Base-by-base conservation (phyloP, 768 basidiomycete genomes). In the Baorangia bicolor region DNA sequence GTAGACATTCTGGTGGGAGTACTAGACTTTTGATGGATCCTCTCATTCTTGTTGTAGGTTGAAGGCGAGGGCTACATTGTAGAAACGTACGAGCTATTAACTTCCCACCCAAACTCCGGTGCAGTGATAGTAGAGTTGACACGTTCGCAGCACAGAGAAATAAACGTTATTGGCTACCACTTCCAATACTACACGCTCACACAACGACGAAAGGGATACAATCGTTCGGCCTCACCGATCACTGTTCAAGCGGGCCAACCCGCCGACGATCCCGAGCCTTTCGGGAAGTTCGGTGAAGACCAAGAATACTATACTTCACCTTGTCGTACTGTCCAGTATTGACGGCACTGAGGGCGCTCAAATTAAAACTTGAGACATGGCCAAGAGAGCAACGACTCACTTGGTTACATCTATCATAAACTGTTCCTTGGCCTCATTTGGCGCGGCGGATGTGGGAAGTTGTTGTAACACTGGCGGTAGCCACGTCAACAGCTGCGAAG, bases 241-340 rank as follows among this genome's bases (percentile, higher is more conserved):
- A 70, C 57, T 67, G 64, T 34, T 72, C 66, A 21, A 71, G 42
- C 42, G 66, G 68, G 23, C 61, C 51, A 37, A 71, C 68, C 42
- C 78, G 71, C 59, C 81, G 70, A 67, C 90, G 78, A 53, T 90
- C 89, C 31, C 87, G 81, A 51, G 84, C 80, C 69, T 89, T 90
- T 44, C 88, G 78, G 27, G 90, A 88, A 7, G 85, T 81, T 51
- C 92, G 79, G 67, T 90, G 87, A 42, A 94, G 76, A 28, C 74
- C 63, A 38, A 88, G 73, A 57, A 95, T 80, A 0, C 87, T 85
- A 63, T 89, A 87, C 73, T 93, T 94, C 53, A 92, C 86, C 69
- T 88, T 89, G 67, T 94, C 92, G 53, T 81, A 82, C 66, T 91
- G 83, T 53, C 77, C 76, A 1, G 77, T 74, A 53, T 83, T 81